phyloP scores from a whole-genome alignment of 75 land plant genomes.

The Azolla pinnata region DNA sequence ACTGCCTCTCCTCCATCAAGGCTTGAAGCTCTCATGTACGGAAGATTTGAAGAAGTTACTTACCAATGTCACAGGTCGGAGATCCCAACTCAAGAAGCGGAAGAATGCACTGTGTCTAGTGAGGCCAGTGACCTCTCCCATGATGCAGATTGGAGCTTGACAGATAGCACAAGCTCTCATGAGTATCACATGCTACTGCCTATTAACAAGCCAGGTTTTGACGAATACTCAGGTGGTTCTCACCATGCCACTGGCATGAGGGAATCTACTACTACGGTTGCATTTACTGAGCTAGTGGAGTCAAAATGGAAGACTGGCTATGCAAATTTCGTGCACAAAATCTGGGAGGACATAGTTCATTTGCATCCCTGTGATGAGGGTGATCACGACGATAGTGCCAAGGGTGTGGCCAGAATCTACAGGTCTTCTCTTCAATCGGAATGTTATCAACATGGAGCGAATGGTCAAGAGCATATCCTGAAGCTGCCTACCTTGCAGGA shows the following conservation, averaged over 20 bases:
- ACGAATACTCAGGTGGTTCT: background rate
- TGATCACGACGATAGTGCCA: background rate
- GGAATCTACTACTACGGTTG: background rate
- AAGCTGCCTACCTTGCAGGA: too few relatives aligned
- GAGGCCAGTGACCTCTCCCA: background rate
- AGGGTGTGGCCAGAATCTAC: too few relatives aligned
- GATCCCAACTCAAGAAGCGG: constrained; percentile 17
- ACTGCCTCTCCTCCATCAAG: background rate
- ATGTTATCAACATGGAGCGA: too few relatives aligned
- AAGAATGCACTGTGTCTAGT: constrained; percentile 9
- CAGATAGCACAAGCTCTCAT: constrained; percentile 2
- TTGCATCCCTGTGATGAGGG: background rate
- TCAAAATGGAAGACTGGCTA: background rate
- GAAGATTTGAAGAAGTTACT: constrained; percentile 72
- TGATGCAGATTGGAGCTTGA: background rate
- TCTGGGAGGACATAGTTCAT: constrained; percentile 4
- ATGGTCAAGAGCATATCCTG: too few relatives aligned
- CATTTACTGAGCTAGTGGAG: background rate
- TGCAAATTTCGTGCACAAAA: constrained; percentile 3
- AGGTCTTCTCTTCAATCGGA: too few relatives aligned
- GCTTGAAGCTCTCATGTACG: constrained; percentile 30
- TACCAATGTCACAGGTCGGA: constrained; percentile 50
- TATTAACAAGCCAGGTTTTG: background rate
- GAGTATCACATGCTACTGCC: background rate
- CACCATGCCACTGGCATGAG: background rate